Percentiles rank a stretch among this genome's conserved stretches.
These are phyloP conservation scores for Pleurozium schreberi DNA, from an alignment of 225 moss, liverwort and hornwort genomes.

Conservation along the genomic window DNA sequence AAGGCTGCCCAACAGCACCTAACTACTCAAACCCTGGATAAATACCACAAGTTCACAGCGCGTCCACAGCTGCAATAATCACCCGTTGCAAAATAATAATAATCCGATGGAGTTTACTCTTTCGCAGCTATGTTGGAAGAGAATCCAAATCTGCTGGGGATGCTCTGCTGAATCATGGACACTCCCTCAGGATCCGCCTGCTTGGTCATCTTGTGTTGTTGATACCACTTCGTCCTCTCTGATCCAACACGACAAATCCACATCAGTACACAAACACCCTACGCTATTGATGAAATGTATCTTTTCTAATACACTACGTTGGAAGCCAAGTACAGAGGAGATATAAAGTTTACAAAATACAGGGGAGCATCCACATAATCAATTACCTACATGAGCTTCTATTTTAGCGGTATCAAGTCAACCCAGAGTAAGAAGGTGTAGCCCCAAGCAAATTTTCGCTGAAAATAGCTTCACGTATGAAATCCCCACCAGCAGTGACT, in stretches of 20 bases:
- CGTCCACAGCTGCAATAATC: neutral
- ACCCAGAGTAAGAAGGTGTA: neutral
- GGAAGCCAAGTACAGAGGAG: neutral
- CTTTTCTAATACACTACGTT: neutral
- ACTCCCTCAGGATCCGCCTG: constrained; percentile 41
- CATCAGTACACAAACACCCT: constrained; percentile 6
- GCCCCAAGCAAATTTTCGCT: neutral
- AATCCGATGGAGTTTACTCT: neutral
- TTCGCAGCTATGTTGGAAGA: constrained; percentile 45
- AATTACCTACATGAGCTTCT: neutral
- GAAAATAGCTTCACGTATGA: neutral
- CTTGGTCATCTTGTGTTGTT: constrained; percentile 57
- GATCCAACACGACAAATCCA: constrained; percentile 8
- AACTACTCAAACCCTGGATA: neutral
- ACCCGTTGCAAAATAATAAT: neutral
- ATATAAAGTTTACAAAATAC: neutral
- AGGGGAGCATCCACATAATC: neutral
- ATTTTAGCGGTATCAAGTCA: neutral
- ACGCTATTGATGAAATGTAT: neutral
- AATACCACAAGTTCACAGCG: neutral
- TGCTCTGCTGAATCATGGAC: constrained; percentile 39
- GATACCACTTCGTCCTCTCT: constrained; percentile 66
- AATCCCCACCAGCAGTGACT: neutral
- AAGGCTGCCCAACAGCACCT: neutral
- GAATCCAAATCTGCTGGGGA: constrained; percentile 49